These are phyloP conservation scores for Moelleriella libera DNA, from an alignment of 2,329 filamentous ascomycete species.

Conservation along the genomic window DNA sequence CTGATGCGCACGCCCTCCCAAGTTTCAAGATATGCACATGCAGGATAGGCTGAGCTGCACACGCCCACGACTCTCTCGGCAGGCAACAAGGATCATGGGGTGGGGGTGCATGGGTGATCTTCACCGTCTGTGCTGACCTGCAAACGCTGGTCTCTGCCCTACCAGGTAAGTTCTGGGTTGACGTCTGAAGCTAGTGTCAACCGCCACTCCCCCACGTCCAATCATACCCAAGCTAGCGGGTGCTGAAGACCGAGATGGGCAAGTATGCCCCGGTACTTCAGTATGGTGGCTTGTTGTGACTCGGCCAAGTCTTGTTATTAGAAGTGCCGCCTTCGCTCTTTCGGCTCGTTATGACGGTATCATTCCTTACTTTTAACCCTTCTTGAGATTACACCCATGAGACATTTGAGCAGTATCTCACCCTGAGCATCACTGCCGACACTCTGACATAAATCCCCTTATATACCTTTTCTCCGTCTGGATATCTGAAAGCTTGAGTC, in stretches of 20 bases:
- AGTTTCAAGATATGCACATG: neutral
- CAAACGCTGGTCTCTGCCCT: neutral
- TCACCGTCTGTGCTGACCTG: neutral
- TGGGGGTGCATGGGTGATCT: neutral
- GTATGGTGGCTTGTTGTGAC: neutral
- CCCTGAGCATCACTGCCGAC: too few relatives aligned
- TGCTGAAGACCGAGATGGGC: neutral
- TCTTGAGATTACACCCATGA: neutral
- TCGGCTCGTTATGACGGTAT: neutral
- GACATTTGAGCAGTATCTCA: too few relatives aligned
- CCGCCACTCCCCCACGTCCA: neutral
- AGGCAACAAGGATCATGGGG: neutral
- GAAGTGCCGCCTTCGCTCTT: neutral
- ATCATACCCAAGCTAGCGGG: neutral
- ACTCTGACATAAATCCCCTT: too few relatives aligned
- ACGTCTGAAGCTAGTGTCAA: neutral
- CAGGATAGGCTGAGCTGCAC: too few relatives aligned
- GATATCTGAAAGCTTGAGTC: too few relatives aligned
- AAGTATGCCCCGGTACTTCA: neutral
- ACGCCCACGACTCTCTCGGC: too few relatives aligned
- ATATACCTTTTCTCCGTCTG: too few relatives aligned
- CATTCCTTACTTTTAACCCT: neutral
- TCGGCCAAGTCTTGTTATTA: neutral
- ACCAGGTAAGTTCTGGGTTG: neutral
- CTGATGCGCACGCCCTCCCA: neutral